Base-by-base conservation (phyloP, 352 stramenopile species). In the Nothophytophthora sp. region DNA sequence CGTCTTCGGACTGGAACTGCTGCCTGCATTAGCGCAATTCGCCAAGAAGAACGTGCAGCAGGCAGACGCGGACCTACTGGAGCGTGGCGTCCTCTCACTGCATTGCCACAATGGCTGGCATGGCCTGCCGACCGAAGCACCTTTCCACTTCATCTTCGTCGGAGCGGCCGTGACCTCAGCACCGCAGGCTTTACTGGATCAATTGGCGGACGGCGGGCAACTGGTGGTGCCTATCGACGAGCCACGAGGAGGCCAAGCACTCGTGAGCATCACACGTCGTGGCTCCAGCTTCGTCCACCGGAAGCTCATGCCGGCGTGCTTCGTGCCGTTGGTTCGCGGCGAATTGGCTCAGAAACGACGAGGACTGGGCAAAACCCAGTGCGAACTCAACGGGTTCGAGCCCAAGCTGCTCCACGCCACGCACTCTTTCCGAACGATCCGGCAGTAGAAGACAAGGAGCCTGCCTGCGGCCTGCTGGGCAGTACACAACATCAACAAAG, bases 101-200 rank as follows among this genome's bases (percentile, higher is more conserved):
- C 63, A 70, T 25, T 64, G 59, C 20, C 66, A 78, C 29, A 95
- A 98, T 62, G 95, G 95, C 28, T 98, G 93, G 92, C 75, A 96
- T 25, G 96, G 96, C 20, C 74, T 96, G 39, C 67, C 76, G 1
- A 82, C 84, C n/a, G 70, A 92, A 45, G 82, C 70, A 6, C 95
- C 96, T 12, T 99, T 97, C 71, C 81, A 98, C 67, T 96, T 91
- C 47, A 99, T 99, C 57, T 95, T 99, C 66, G 96, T 99, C 0
- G 96, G 96, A 3, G 96, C 95, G 0, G 95, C 96, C 1, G 95
- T 95, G 3, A 82, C 88, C 16, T 63, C 55, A n/a, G 74, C 96
- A 9, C 96, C 96, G 0, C 60, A 72, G 13, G 60, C 77, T 9
- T 70, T 99, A 5, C 72, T 98, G 49, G 75, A 83, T n/a, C 92